phyloP scores from a whole-genome alignment of 371 early-diverging fungal species.

The Mortierella sp. region DNA sequence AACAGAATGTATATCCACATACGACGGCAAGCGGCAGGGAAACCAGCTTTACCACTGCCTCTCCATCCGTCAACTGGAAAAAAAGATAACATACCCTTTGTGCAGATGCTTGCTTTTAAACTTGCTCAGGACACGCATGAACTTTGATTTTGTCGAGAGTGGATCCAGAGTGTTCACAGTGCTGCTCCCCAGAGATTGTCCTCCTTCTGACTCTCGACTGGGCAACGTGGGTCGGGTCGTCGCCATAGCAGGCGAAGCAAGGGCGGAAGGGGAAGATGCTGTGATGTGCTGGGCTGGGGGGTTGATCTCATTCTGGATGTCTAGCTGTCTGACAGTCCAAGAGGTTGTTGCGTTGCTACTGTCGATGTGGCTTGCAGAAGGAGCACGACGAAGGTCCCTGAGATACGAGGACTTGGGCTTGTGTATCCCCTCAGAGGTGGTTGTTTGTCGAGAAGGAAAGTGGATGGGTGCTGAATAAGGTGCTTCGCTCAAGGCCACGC shows the following conservation, averaged over 20 bases:
- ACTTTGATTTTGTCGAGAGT: constrained; percentile 24
- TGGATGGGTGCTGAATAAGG: neutral
- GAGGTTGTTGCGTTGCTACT: constrained; percentile 25
- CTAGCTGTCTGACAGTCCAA: constrained; percentile 23
- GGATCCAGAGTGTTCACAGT: neutral
- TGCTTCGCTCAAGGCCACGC: neutral
- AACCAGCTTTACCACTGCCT: neutral
- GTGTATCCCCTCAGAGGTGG: neutral
- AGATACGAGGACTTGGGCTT: constrained; percentile 3
- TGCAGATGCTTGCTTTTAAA: constrained; percentile 51
- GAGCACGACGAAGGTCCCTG: constrained; percentile 5
- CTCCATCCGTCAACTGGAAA: neutral
- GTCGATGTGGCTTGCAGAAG: constrained; percentile 6
- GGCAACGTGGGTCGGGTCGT: neutral
- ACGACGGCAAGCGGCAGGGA: constrained; percentile 1
- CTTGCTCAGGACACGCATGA: constrained; percentile 42
- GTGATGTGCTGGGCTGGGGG: neutral
- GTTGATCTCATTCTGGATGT: neutral
- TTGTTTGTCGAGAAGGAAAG: neutral
- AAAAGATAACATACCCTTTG: constrained; percentile 25
- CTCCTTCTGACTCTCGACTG: constrained; percentile 8
- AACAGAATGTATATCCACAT: neutral
- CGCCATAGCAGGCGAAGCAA: neutral
- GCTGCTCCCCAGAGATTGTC: constrained; percentile 11
- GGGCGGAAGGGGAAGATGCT: neutral